Evolutionary conservation across 805 yeast genomes (phyloP).

Genomic region (Saccharomycopsis babjevae): DNA sequence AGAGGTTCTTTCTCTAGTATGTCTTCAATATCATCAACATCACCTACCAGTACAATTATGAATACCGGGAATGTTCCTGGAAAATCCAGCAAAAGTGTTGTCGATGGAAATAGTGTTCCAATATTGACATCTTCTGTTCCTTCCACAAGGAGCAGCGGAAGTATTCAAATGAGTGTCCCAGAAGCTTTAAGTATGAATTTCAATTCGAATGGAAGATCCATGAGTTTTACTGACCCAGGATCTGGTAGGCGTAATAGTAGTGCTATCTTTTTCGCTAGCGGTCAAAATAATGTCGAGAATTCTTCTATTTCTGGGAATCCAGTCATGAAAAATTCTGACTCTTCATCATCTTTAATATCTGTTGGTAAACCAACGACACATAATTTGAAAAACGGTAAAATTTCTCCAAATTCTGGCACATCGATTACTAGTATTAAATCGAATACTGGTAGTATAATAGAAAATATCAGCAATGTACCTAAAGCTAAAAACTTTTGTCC

Average conservation of each 20-base stretch:
- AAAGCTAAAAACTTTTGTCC: constrained; percentile 33
- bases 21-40: constrained; percentile 13
- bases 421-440: not conserved
- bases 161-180: not conserved
- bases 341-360: not conserved
- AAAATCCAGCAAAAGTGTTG: not conserved
- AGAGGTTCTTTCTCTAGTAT: not conserved
- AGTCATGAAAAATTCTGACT: not conserved
- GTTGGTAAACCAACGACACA: not conserved
- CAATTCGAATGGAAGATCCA: not conserved
- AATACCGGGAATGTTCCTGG: not conserved
- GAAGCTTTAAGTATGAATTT: not conserved
- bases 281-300: constrained; percentile 24
- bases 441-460: not conserved
- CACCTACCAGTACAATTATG: constrained; percentile 4
- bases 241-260: constrained; percentile 14
- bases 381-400: not conserved
- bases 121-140: not conserved
- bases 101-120: not conserved
- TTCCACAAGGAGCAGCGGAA: not conserved
- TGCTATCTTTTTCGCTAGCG: not conserved
- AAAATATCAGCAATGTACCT: not conserved
- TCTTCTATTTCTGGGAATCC: constrained; percentile 33
- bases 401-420: not conserved
- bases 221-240: not conserved